Percentiles rank a stretch among this genome's conserved stretches.
Conservation (phyloP, 345 rosid species). For the Camelina laxa region DNA sequence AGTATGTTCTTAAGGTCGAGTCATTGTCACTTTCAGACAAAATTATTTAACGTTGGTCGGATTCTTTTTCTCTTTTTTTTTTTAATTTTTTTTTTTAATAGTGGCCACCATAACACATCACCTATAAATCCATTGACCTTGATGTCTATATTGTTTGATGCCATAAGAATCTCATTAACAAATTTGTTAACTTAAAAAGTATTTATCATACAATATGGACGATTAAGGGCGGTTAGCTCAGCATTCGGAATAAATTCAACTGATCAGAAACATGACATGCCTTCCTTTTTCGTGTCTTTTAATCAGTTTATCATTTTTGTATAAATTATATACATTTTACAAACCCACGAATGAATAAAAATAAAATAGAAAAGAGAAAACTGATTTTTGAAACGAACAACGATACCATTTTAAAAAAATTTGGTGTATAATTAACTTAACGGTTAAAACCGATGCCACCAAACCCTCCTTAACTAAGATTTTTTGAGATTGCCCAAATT, state of each 20-base stretch:
- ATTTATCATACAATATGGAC: neutral
- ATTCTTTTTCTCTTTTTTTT: conserved; percentile 32
- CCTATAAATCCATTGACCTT: conserved; percentile 21
- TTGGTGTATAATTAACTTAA: too few species aligned
- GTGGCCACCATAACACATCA: conserved; percentile 37
- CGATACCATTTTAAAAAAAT: neutral
- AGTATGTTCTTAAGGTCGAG: conserved; percentile 41
- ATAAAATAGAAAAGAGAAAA: neutral
- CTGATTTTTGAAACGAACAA: neutral
- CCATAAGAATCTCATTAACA: neutral
- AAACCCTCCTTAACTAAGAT: conserved; percentile 1
- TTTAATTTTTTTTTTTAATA: conserved; percentile 19
- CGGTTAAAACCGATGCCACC: too few species aligned
- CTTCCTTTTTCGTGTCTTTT: neutral
- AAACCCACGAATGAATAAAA: neutral
- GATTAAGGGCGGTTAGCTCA: neutral
- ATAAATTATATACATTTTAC: neutral
- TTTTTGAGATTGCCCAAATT: neutral
- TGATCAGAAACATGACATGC: neutral
- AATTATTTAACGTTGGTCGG: conserved; percentile 35
- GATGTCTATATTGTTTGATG: conserved; percentile 20
- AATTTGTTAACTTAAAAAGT: neutral
- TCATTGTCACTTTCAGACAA: conserved; percentile 45
- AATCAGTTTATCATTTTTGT: neutral
- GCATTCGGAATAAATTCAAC: neutral